Conservation (phyloP, 345 rosid species). For the Rhodamnia argentea region DNA sequence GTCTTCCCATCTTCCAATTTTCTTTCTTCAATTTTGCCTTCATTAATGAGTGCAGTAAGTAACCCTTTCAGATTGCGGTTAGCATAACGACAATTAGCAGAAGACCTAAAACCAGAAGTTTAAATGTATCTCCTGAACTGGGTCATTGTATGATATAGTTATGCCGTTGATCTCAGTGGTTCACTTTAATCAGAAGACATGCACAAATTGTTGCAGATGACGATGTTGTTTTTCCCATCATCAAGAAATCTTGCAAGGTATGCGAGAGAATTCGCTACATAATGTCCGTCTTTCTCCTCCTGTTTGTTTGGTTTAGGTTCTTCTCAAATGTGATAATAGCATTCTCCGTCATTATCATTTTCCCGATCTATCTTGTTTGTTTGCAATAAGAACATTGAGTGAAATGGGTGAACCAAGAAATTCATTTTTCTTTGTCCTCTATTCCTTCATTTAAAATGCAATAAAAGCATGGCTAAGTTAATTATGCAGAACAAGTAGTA, state of each 20-base stretch:
- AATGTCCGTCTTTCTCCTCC: neutral
- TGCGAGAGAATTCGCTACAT: neutral
- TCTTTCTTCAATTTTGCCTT: neutral
- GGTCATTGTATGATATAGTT: neutral
- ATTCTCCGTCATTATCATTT: neutral
- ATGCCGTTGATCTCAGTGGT: slow-evolving; percentile 9
- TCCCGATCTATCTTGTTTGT: neutral
- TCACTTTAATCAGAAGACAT: slow-evolving; percentile 13
- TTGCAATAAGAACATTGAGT: neutral
- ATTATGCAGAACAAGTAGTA: neutral
- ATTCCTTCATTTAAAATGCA: neutral
- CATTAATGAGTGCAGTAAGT: neutral
- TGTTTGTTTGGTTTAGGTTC: neutral
- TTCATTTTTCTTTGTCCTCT: neutral
- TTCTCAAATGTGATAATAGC: neutral
- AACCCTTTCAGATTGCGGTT: neutral
- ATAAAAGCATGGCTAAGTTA: neutral
- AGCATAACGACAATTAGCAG: neutral
- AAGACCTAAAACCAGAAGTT: neutral
- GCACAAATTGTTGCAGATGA: slow-evolving; percentile 11
- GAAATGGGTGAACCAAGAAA: neutral
- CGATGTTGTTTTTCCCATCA: slow-evolving; percentile 2
- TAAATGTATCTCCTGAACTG: neutral
- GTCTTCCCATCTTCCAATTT: neutral
- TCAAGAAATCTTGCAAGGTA: slow-evolving; percentile 17